Evolutionary conservation across 768 basidiomycete species (phyloP).

Genomic region (Boletus rubescentipes): DNA sequence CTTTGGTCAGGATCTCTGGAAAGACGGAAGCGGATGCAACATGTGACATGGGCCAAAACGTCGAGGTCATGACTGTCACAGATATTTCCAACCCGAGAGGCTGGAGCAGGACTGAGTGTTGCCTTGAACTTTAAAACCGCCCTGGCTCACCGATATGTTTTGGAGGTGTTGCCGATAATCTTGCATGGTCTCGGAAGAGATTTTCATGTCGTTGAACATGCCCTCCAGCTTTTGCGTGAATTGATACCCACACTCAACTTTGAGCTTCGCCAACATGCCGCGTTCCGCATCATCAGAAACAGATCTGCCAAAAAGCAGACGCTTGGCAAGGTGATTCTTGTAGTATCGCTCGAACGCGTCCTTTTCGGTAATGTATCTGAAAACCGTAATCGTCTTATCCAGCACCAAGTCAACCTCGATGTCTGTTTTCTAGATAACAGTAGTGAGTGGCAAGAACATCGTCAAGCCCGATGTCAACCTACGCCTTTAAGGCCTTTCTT

Average conservation of each 20-base stretch:
- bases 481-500: slow-evolving; percentile 95
- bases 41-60: slow-evolving; percentile 90
- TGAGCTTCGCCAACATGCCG: slow-evolving; percentile 95
- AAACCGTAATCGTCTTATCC: slow-evolving; percentile 95
- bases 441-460: neutral
- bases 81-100: slow-evolving; percentile 74
- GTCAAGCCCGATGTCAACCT: slow-evolving; percentile 30
- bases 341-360: slow-evolving; percentile 99
- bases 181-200: slow-evolving; percentile 79
- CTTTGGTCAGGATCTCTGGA: slow-evolving; percentile 58
- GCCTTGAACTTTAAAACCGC: neutral
- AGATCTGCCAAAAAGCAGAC: slow-evolving; percentile 81
- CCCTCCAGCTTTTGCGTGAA: slow-evolving; percentile 98
- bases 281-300: slow-evolving; percentile 97
- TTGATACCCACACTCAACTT: slow-evolving; percentile 93
- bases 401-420: slow-evolving; percentile 84
- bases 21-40: slow-evolving; percentile 64
- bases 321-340: slow-evolving; percentile 92
- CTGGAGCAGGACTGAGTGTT: slow-evolving; percentile 40
- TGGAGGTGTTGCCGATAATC: slow-evolving; percentile 65
- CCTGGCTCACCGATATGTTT: slow-evolving; percentile 54
- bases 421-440: slow-evolving; percentile 78
- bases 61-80: slow-evolving; percentile 93
- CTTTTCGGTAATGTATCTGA: slow-evolving; percentile 92
- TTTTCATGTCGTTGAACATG: slow-evolving; percentile 97